A percentile compares a stretch with the other conserved stretches of the same genome.
phyloP scores from a whole-genome alignment of 257 asterid species.

The Leonotis leonurus region DNA sequence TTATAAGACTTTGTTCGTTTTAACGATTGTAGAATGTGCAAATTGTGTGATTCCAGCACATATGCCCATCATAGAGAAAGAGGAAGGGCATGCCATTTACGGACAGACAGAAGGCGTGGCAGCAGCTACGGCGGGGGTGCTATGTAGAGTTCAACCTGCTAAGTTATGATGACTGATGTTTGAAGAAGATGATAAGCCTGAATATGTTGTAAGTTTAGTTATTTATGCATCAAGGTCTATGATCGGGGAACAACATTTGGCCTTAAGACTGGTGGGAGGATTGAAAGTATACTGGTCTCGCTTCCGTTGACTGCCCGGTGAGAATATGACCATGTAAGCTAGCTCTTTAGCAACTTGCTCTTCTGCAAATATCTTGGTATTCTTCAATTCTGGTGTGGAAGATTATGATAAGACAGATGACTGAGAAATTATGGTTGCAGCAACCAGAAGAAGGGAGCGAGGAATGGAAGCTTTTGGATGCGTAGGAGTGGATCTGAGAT shows the following conservation, averaged over 20 bases:
- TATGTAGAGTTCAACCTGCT: conserved; percentile 97
- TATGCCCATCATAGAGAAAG: conserved; percentile 75
- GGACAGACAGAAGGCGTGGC: conserved; percentile 79
- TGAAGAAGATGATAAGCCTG: not conserved
- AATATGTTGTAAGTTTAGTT: conserved; percentile 8
- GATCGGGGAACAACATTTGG: conserved; percentile 99
- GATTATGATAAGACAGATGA: not conserved
- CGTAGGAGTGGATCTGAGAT: conserved; percentile 79
- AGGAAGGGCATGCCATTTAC: conserved; percentile 78
- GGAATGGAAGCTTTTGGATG: conserved; percentile 95
- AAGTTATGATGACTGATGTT: conserved; percentile 14
- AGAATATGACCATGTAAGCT: conserved; percentile 90
- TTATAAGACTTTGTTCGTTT: not conserved
- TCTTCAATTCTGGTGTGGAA: not conserved
- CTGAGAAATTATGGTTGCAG: conserved; percentile 34
- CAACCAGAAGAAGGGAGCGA: conserved; percentile 93
- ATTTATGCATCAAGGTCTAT: conserved; percentile 51
- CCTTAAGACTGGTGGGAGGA: conserved; percentile 97
- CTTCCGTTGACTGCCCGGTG: conserved; percentile 93
- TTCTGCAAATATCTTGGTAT: not conserved
- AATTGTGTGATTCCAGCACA: conserved; percentile 92
- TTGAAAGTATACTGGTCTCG: conserved; percentile 96
- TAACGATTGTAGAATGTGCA: conserved; percentile 76
- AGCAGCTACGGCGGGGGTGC: conserved; percentile 93
- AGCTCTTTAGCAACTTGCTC: conserved; percentile 21